phyloP scores from a whole-genome alignment of 2,329 filamentous ascomycete genomes.

The Hymenotorrendiella dingleyae region DNA sequence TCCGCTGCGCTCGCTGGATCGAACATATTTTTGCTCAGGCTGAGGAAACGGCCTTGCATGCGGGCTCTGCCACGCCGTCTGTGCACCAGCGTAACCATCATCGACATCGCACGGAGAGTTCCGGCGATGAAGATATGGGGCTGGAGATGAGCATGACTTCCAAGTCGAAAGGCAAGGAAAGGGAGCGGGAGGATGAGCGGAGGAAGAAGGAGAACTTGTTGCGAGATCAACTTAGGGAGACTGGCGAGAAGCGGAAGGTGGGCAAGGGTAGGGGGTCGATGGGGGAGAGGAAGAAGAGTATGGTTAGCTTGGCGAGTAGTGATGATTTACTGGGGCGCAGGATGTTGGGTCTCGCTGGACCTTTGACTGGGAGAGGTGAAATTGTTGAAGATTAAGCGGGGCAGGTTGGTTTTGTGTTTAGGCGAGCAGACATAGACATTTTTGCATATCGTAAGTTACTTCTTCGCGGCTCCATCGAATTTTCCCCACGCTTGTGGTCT shows the following conservation, averaged over 20 bases:
- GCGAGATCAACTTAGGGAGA: constrained; percentile 28
- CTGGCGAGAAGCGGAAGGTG: constrained; percentile 42
- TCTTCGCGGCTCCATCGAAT: too few species aligned
- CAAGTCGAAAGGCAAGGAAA: constrained; percentile 19
- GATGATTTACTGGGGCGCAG: constrained; percentile 50
- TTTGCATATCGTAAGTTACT: too few species aligned
- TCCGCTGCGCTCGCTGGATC: constrained; percentile 75
- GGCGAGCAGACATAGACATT: too few species aligned
- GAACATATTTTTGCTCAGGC: constrained; percentile 63
- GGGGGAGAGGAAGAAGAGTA: constrained; percentile 37
- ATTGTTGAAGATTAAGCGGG: constrained; percentile 16
- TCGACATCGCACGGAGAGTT: constrained; percentile 23
- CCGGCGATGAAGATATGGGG: constrained; percentile 71
- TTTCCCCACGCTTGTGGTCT: too few species aligned
- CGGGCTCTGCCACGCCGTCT: constrained; percentile 14
- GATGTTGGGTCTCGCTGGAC: constrained; percentile 48
- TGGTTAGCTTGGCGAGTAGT: constrained; percentile 47
- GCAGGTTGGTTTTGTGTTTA: not conserved
- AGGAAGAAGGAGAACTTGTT: constrained; percentile 11
- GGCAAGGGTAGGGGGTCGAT: constrained; percentile 15
- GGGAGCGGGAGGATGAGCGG: constrained; percentile 4
- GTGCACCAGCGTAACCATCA: constrained; percentile 12
- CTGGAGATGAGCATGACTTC: constrained; percentile 70
- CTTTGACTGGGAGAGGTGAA: constrained; percentile 39
- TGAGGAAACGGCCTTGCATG: constrained; percentile 32